These are phyloP conservation scores for Aspergillus brunneoviolaceus DNA, from an alignment of 2,329 filamentous ascomycete genomes.

Conservation along the genomic window DNA sequence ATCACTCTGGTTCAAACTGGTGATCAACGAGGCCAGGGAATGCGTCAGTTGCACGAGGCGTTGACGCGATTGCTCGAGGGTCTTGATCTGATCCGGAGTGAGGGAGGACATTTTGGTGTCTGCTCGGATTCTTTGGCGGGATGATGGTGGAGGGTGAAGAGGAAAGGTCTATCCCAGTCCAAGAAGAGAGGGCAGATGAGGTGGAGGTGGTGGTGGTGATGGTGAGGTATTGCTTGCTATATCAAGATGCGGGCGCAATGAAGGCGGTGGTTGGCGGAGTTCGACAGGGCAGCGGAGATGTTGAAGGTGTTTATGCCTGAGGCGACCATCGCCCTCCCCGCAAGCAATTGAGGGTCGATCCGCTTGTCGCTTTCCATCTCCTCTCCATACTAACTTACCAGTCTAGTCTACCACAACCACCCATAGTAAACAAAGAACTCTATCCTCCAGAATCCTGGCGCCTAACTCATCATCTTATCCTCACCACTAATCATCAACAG, in stretches of 20 bases:
- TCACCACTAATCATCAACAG: too few relatives aligned
- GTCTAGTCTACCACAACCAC: too few relatives aligned
- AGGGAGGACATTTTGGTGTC: conserved; percentile 36
- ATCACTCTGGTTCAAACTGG: conserved; percentile 61
- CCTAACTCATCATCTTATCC: not conserved
- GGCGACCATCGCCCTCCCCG: not conserved
- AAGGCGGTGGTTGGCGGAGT: too few relatives aligned
- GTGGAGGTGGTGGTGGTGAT: not conserved
- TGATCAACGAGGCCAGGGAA: conserved; percentile 64
- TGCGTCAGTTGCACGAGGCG: conserved; percentile 67
- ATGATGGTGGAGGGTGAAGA: not conserved
- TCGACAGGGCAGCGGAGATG: too few relatives aligned
- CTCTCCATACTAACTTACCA: not conserved
- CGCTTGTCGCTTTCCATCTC: not conserved
- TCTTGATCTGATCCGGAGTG: conserved; percentile 52
- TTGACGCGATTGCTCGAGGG: conserved; percentile 69
- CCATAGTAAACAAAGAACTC: too few relatives aligned
- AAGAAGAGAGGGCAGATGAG: not conserved
- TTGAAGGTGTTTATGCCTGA: not conserved
- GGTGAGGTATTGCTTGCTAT: too few relatives aligned
- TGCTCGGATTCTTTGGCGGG: not conserved
- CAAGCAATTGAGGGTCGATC: not conserved
- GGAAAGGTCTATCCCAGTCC: not conserved
- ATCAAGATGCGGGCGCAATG: too few relatives aligned
- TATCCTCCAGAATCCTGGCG: not conserved